Conservation (phyloP, 2,329 filamentous ascomycete genomes). For the Corinectria fuckeliana region DNA sequence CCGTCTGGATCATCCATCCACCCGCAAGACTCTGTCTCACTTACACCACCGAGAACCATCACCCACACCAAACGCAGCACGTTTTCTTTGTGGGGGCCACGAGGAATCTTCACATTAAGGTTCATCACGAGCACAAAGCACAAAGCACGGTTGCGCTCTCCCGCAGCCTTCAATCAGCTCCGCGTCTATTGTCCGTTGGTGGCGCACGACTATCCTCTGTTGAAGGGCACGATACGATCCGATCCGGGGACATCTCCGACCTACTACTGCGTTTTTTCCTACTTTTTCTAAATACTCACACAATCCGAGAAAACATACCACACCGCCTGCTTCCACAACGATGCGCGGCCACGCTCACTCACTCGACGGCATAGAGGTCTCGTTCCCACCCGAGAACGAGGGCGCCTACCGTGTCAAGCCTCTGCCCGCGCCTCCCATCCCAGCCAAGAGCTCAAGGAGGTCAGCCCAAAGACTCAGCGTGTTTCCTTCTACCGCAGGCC, state of each 20-base stretch:
- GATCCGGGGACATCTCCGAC: conserved; percentile 10
- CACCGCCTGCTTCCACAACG: conserved; percentile 1
- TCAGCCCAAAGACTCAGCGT: conserved; percentile 23
- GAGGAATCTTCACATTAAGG: background rate
- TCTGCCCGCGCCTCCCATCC: conserved; percentile 25
- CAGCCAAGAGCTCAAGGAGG: conserved; percentile 14
- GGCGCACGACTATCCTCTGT: conserved; percentile 19
- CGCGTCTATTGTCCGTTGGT: conserved; percentile 19
- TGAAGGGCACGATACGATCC: conserved; percentile 18
- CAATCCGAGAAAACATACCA: background rate
- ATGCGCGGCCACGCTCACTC: conserved; percentile 28
- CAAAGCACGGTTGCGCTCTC: conserved; percentile 16
- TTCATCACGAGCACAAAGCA: conserved; percentile 20
- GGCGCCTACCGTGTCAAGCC: conserved; percentile 31
- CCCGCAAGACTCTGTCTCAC: too few relatives aligned
- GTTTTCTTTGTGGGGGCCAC: background rate
- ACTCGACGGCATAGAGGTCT: conserved; percentile 25
- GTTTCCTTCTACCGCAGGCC: conserved; percentile 24
- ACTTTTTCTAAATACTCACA: background rate
- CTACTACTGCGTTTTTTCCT: too few relatives aligned
- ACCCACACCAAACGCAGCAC: background rate
- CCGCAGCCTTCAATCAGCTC: conserved; percentile 13
- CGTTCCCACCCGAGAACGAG: conserved; percentile 33
- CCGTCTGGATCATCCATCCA: too few relatives aligned
- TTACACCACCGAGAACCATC: too few relatives aligned